Evolutionary conservation across 2,329 filamentous ascomycete genomes (phyloP), one percentile per base, ranked within the genome.

Genomic region (Aspergillus tubingensis): DNA sequence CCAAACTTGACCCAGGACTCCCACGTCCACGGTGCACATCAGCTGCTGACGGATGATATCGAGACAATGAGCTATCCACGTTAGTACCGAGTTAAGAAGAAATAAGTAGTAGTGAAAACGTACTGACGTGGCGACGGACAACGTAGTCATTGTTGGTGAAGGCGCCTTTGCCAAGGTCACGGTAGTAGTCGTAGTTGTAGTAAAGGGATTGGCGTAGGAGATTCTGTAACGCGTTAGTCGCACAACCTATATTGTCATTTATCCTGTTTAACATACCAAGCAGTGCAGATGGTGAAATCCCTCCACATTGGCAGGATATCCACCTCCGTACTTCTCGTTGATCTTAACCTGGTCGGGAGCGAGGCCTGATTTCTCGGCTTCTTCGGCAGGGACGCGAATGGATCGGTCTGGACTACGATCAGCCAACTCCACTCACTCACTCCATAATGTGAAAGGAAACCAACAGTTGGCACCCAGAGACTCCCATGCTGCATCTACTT

Each of bases 1-100:
- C 86, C 86, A 88, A 5, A 88, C 80, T 65, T 88, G 85, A 11
- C 85, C 85, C 0, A 88, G 77, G 0, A 88, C 80, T 1, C 81
- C 85, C 2, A 85, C 82, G 64, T 88, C 86, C 19, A 83, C 77
- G 27, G 82, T 84, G 72, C 86, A 88, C 84, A 88, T 88, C 13
- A 88, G 77, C 15, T 86, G 83, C 68, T 88, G 86, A 1, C 86
- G 82, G 48, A 88, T 61, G 3, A 83, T 84, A 63, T 88, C 86
- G 32, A 88, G 75, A 60, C 86, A 88, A 62, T 88, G 86, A 5
- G 82, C 80, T 83, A 52, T 2, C 5, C 6, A 11, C 2, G 32
- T 60, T 27, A 62, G 60, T 7, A 58, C 54, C 0, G 8, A 10
- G 6, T n/a, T 8, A 27, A 8, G 0, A 2, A 25, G n/a, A 10